Evolutionary conservation across 352 stramenopile genomes (phyloP).

Genomic region (Lagenidium sp.): DNA sequence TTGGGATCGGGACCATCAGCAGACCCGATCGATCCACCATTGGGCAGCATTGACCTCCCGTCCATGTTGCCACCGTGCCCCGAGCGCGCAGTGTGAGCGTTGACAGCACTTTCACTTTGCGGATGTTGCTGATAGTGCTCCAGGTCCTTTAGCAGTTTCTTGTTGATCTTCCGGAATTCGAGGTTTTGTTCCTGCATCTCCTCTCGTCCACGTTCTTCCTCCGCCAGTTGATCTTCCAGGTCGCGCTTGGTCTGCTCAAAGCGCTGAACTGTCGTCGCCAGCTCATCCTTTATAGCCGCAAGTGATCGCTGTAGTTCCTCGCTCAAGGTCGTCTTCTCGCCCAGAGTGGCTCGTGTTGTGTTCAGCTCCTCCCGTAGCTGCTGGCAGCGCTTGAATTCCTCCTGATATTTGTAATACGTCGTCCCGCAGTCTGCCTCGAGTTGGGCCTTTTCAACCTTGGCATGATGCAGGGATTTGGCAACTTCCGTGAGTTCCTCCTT

Average conservation of each 20-base stretch:
- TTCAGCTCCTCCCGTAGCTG: slow-evolving; percentile 35
- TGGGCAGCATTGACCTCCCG: no score
- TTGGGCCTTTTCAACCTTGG: slow-evolving; percentile 62
- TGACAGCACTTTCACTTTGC: slow-evolving; percentile 3
- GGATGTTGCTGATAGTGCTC: slow-evolving; percentile 30
- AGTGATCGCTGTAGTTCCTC: slow-evolving; percentile 50
- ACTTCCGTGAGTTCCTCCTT: slow-evolving; percentile 67
- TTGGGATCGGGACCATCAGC: no score
- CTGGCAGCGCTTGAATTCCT: slow-evolving; percentile 54
- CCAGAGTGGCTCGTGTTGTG: slow-evolving; percentile 24
- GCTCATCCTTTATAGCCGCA: slow-evolving; percentile 50
- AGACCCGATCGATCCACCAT: no score
- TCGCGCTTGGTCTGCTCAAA: slow-evolving; percentile 68
- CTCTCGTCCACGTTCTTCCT: slow-evolving; percentile 58
- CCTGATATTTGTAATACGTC: slow-evolving; percentile 52
- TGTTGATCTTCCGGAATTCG: slow-evolving; percentile 66
- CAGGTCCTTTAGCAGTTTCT: slow-evolving; percentile 49
- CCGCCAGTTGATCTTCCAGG: slow-evolving; percentile 67
- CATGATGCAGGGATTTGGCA: slow-evolving; percentile 47
- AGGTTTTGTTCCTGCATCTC: slow-evolving; percentile 70
- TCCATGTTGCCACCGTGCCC: no score
- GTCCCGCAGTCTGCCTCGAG: slow-evolving; percentile 63
- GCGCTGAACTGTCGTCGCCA: slow-evolving; percentile 37
- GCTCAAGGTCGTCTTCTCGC: slow-evolving; percentile 36
- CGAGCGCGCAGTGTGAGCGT: slow-evolving; percentile 2